These are phyloP conservation scores for Helotiales sp. DNA, from an alignment of 2,329 filamentous ascomycete genomes.

Conservation along the genomic window DNA sequence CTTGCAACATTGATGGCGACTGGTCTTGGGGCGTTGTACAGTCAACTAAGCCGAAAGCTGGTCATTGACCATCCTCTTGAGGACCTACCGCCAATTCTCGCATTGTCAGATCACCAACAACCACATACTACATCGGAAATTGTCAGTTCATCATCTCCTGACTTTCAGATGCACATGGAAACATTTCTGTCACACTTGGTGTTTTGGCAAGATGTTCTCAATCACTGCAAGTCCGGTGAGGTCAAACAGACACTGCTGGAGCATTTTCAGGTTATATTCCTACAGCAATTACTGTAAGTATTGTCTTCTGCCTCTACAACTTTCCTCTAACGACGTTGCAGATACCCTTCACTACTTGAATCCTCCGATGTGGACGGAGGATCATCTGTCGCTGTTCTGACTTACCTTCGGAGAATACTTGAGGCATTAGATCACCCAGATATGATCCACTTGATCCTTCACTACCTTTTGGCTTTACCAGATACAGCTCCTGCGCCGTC, in stretches of 20 bases:
- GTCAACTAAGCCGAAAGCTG: constrained; percentile 74
- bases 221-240: constrained; percentile 90
- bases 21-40: constrained; percentile 79
- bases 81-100: constrained; percentile 80
- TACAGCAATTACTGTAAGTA: constrained; percentile 87
- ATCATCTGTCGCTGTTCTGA: constrained; percentile 93
- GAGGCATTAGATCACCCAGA: constrained; percentile 92
- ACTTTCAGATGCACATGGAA: constrained; percentile 85
- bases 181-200: constrained; percentile 93
- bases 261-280: constrained; percentile 95
- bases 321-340: constrained; percentile 46
- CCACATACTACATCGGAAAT: constrained; percentile 72
- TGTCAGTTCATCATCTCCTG: constrained; percentile 72
- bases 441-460: constrained; percentile 90
- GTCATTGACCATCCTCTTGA: constrained; percentile 79
- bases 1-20: constrained; percentile 97
- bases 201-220: constrained; percentile 98
- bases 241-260: constrained; percentile 93
- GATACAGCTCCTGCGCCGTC: constrained; percentile 50
- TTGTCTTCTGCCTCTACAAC: background rate
- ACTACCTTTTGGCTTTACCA: constrained; percentile 86
- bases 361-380: constrained; percentile 97
- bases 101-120: constrained; percentile 86
- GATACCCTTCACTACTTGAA: constrained; percentile 93
- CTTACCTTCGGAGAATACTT: constrained; percentile 87